Percentiles rank a stretch among this genome's conserved stretches.
phyloP scores from a whole-genome alignment of 116 monocot species.

The Zostera marina region DNA sequence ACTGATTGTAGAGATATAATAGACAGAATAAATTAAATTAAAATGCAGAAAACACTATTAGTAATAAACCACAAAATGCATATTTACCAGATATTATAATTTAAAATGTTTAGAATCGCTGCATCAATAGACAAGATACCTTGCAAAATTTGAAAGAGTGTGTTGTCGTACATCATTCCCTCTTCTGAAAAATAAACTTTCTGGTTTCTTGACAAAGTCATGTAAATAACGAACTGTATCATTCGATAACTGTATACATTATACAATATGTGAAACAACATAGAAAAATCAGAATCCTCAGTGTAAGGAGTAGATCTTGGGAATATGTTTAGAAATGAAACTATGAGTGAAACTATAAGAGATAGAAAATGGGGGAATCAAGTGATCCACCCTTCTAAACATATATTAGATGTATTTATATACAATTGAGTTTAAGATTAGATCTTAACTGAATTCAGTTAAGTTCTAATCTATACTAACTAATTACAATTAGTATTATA shows the following conservation, averaged over 20 bases:
- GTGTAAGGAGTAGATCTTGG: too few relatives aligned
- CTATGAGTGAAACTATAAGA: too few relatives aligned
- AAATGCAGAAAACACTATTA: neutral
- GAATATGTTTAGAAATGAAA: neutral
- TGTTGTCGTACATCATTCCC: conserved; percentile 55
- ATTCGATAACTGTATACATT: conserved; percentile 48
- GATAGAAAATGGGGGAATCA: too few relatives aligned
- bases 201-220: conserved; percentile 48
- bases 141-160: conserved; percentile 56
- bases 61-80: too few relatives aligned
- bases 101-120: too few relatives aligned
- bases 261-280: neutral
- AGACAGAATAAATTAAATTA: neutral
- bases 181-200: conserved; percentile 53
- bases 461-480: too few relatives aligned
- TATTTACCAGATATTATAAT: too few relatives aligned
- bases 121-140: conserved; percentile 20
- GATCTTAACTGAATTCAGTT: too few relatives aligned
- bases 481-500: too few relatives aligned
- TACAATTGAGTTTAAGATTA: too few relatives aligned
- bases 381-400: too few relatives aligned
- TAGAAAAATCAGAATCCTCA: conserved; percentile 2
- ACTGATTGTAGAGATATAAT: neutral
- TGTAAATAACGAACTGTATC: conserved; percentile 35
- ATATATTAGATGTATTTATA: too few relatives aligned